Base-by-base conservation (phyloP, 2,329 filamentous ascomycete species). In the Penicillium paneum region DNA sequence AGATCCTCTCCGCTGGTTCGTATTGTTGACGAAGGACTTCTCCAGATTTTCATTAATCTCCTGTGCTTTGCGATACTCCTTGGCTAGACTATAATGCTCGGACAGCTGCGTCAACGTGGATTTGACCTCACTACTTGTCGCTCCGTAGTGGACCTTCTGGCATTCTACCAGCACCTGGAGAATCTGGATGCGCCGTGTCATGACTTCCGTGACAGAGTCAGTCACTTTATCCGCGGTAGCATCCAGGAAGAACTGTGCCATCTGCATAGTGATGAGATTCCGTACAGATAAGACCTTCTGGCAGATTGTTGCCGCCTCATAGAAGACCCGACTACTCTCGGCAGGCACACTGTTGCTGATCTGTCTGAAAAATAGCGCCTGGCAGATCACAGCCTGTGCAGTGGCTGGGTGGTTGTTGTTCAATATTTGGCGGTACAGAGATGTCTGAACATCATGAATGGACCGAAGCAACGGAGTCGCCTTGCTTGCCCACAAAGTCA, bases 101-200 rank as follows among this genome's bases (percentile, higher is more conserved):
- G 72, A 70, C 5, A 83, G 69, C n/a, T 73, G 65, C 54, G 76
- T 75, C 13, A 76, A 65, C 7, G 74, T 76, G 26, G 71, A 65
- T 26, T 78, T 74, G 17, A 81, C 75, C 11, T 76, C 65, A 52
- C 79, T 76, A 15, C 75, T 77, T 5, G 71, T 74, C 15, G 69
- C 67, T 1, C 79, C 78, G 54, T 80, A 77, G 52, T 78, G 76
- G 2, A 76, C 68, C 62, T 78, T 79, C 60, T 79, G 80, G 13
- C 74, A 73, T 26, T 75, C 74, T 26, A 82, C 76, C 28, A 82
- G 67, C 3, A 79, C 64, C n/a, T 74, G 66, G 4, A 82, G 65
- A 4, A 79, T 70, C 49, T 79, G 71, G 36, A 78, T 76, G 13
- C 78, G 72, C 44, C 62, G 65, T 8, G 49, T 53, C 71, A 74